Base-by-base conservation (phyloP, 805 yeast species). In the Ogataea zsoltii region DNA sequence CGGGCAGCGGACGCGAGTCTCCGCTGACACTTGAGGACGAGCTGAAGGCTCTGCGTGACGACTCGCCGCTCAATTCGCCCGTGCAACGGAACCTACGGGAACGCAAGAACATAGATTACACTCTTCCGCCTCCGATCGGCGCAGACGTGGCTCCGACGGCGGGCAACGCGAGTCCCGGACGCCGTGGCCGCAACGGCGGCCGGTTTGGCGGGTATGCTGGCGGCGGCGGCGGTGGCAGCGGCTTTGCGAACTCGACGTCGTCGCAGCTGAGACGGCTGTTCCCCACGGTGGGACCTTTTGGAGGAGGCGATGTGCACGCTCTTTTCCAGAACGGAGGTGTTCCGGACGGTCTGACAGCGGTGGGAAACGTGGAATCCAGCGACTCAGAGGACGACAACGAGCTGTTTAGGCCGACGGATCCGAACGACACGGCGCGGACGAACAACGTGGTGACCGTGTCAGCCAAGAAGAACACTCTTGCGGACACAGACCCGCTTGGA, bases 251-350 rank as follows among this genome's bases (percentile, higher is more conserved):
- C 67, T 12, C 67, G 60, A 33, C 53, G 21, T 40, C 37, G 33
- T 40, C 77, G 35, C 78, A 75, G 21, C 62, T 85, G 33, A 76
- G 90, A 58, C 76, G 96, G 33, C 68, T 94, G 31, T 91, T 87
- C 59, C 96, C 97, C 6, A 92, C 97, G 0, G 89, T 90, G 13
- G 99, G 99, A 0, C 99, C 99, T 1, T 92, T 92, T 72, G 99
- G 99, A 23, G 99, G 99, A 17, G 84, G 92, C 49, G 97, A 92
- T 61, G 96, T 89, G 1, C 77, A 83, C 7, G 85, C 97, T 0
- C 69, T 92, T 25, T 89, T 90, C 65, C 60, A 58, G 29, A 91
- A 94, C 5, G 76, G 78, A 38, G 80, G 80, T 46, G 71, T 74
- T 18, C 82, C 88, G 4, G 61, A 53, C 45, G 55, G 78, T 9